Percentiles rank a stretch among this genome's conserved stretches.
These are phyloP conservation scores for Phytophthora brassicae DNA, from an alignment of 352 stramenopile species.

Conservation along the genomic window DNA sequence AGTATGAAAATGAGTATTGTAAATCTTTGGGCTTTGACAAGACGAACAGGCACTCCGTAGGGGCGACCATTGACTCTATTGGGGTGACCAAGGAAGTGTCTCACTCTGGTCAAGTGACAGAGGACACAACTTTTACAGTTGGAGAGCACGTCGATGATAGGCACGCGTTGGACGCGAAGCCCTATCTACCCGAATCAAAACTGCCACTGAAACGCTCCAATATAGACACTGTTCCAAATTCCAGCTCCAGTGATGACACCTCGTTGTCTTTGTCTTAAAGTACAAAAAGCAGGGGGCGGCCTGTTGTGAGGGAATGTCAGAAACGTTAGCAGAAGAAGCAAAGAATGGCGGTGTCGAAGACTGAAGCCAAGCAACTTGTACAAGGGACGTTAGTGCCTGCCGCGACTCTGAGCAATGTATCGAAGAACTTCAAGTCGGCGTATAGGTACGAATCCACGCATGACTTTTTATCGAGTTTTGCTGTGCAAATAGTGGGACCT, in stretches of 20 bases:
- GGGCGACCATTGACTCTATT: background rate
- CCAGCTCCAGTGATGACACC: background rate
- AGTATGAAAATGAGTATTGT: background rate
- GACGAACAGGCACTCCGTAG: background rate
- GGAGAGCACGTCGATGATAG: background rate
- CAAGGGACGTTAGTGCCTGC: background rate
- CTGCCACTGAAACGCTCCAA: background rate
- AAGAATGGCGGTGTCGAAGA: background rate
- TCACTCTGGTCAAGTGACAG: background rate
- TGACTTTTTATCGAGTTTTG: no score
- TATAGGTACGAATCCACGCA: no score
- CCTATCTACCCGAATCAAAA: background rate
- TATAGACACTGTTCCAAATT: background rate
- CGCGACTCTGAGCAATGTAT: background rate
- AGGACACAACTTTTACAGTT: background rate
- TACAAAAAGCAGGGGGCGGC: background rate
- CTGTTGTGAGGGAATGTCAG: background rate
- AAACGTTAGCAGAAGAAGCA: constrained; percentile 1
- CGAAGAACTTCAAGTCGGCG: no score
- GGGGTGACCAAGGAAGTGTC: background rate
- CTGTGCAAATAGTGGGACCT: no score
- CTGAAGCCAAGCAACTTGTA: constrained; percentile 3
- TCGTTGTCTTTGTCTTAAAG: background rate
- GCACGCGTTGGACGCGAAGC: background rate
- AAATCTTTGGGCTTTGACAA: background rate